Base-by-base conservation (phyloP, 2,329 filamentous ascomycete species). In the Botrytis aclada region DNA sequence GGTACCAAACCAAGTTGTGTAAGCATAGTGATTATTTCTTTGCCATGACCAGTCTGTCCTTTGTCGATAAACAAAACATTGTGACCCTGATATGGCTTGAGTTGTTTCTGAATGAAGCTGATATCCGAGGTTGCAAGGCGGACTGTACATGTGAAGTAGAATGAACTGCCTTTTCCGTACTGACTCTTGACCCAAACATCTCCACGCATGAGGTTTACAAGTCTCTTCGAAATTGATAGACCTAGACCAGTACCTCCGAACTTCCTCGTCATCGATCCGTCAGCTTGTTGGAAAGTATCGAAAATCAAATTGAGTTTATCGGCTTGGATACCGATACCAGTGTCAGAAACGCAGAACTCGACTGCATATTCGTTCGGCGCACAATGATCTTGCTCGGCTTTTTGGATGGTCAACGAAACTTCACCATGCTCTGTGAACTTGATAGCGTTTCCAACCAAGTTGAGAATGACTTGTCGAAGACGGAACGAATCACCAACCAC, bases 351-450 rank as follows among this genome's bases (percentile, higher is more conserved):
- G 71, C 95, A 91, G 83, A 98, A 98, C 83, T 98, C 94, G 81
- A 98, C 95, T 41, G 94, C 92, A 78, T 97, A 97, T 82, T 98
- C 93, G 77, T 92, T 91, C 18, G 87, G 85, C 20, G 86, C 87
- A 78, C 89, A 92, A 60, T 89, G 86, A 65, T 90, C 88, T 65
- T 90, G 87, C 75, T 89, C 86, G 43, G 93, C 86, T 83, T 90
- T 86, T 79, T 91, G 90, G 78, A 98, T 98, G n/a, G 92, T 94
- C 70, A 98, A 89, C 82, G 95, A 97, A 79, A 99, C 96, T 82
- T 97, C 94, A 75, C 96, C 96, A 79, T 97, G 92, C 82, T 98
- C 95, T 4, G 96, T 98, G 82, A 99, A 99, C 81, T 99, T 99
- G 86, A 99, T 98, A 72, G 96, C 95, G 80, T 99, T 99, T 80